Base-by-base conservation (phyloP, 805 yeast species). In the Sugiyamaella valdiviana region DNA sequence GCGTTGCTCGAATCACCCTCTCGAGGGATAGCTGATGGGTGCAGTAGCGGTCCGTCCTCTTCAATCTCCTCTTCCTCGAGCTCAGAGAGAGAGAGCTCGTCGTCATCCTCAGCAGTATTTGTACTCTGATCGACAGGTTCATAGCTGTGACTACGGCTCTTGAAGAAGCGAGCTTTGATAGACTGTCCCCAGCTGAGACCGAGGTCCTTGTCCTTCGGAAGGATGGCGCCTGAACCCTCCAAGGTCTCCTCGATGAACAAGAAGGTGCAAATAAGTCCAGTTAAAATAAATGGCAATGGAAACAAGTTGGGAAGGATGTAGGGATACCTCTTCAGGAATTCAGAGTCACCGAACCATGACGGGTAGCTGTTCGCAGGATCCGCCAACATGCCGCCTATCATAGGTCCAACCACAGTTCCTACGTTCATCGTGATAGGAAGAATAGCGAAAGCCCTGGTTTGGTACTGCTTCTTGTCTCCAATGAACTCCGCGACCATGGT, bases 341-440 rank as follows among this genome's bases (percentile, higher is more conserved):
- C 45, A 17, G 46, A 45, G 15, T 47, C 44, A 5, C 55, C 58
- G 43, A 58, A 58, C 39, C 41, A 35, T 6, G 75, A 44, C 4
- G 63, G 63, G 22, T 54, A 59, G 23, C 54, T 57, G 5, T 63
- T 62, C 10, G 58, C 64, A 6, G 80, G 78, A 39, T 71, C 67
- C 5, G 80, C 79, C 45, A 79, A 63, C 46, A 67, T 69, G 24
- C 76, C 75, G 20, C 80, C 83, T 29, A 80, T 70, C 57, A 77
- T 63, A 0, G 85, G 84, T 1, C 85, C 86, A 14, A 80, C 58
- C 7, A 80, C 73, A 17, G 76, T 66, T 5, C 85, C 86, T 16
- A 79, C 56, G 55, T 80, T 79, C 73, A 77, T 78, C 5, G 80
- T 65, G 36, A 80, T 64, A 0, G 86, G 84, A 57, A 80, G 63